These are phyloP conservation scores for Bruguiera parviflora DNA, from an alignment of 345 rosid species.

Conservation along the genomic window DNA sequence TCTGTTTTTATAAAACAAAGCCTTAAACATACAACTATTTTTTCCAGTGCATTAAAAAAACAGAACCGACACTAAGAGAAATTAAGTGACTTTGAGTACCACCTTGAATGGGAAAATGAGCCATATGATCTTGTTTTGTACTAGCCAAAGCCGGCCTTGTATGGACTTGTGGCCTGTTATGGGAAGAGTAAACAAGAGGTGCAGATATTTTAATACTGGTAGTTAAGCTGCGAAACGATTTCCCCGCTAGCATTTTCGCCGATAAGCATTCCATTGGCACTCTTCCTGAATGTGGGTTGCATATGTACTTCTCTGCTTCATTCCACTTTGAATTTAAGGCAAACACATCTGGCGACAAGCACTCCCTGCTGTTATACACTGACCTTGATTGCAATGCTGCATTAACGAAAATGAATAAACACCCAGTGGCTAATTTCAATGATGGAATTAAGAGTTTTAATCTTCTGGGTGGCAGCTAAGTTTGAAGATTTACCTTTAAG, in stretches of 20 bases:
- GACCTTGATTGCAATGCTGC: constrained; percentile 86
- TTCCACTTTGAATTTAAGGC: constrained; percentile 89
- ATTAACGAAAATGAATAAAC: background rate
- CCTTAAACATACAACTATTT: too few species aligned
- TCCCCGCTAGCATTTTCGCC: constrained; percentile 66
- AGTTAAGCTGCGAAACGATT: constrained; percentile 57
- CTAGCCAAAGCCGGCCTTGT: constrained; percentile 27
- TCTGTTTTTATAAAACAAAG: constrained; percentile 28
- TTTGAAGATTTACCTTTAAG: constrained; percentile 49
- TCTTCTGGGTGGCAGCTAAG: too few species aligned
- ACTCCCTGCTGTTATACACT: constrained; percentile 49
- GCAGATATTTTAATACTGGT: constrained; percentile 65
- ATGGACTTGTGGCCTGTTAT: constrained; percentile 26
- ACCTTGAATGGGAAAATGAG: constrained; percentile 40
- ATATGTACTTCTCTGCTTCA: constrained; percentile 93
- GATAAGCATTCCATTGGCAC: constrained; percentile 98
- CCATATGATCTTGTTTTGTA: constrained; percentile 23
- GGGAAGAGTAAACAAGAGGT: constrained; percentile 60
- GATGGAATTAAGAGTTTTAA: too few species aligned
- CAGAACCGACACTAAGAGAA: background rate
- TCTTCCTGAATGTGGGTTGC: constrained; percentile 96
- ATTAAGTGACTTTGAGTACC: background rate
- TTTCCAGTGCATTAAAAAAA: background rate
- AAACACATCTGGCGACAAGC: constrained; percentile 73
- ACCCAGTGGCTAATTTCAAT: too few species aligned